Conservation (phyloP, 2,329 filamentous ascomycete species). For the Corynespora cassiicola region DNA sequence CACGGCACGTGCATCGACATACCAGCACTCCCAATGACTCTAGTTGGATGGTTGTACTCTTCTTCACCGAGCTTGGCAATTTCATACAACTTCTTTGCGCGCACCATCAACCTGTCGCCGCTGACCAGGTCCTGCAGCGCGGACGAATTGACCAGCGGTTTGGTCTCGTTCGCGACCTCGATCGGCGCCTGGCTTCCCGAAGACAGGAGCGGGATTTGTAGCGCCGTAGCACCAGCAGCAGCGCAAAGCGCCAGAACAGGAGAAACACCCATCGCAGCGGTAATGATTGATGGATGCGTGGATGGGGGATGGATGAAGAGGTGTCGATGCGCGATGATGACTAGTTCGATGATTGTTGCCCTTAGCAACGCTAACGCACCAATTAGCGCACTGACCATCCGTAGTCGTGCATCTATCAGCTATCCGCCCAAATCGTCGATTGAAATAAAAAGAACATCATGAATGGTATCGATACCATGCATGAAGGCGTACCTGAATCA, state of each 20-base stretch:
- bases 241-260: slow-evolving; percentile 35
- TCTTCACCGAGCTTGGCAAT: slow-evolving; percentile 50
- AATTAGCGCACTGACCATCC: too few relatives aligned
- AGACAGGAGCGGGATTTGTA: slow-evolving; percentile 39
- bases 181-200: slow-evolving; percentile 29
- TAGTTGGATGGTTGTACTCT: slow-evolving; percentile 52
- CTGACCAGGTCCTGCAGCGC: slow-evolving; percentile 45
- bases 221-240: slow-evolving; percentile 28
- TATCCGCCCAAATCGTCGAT: too few relatives aligned
- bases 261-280: slow-evolving; percentile 31
- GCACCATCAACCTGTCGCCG: slow-evolving; percentile 35
- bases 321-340: slow-evolving; percentile 1
- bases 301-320: slow-evolving; percentile 7
- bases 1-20: slow-evolving; percentile 22
- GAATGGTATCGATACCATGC: too few relatives aligned
- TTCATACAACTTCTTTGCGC: slow-evolving; percentile 46
- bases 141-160: slow-evolving; percentile 41
- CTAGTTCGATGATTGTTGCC: too few relatives aligned
- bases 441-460: too few relatives aligned
- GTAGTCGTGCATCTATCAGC: too few relatives aligned
- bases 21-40: slow-evolving; percentile 46
- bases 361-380: too few relatives aligned
- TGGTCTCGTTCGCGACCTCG: slow-evolving; percentile 26
- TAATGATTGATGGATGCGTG: slow-evolving; percentile 4
- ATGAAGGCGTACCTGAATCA: too few relatives aligned